Evolutionary conservation across 1,284 basidiomycete genomes (phyloP), one percentile per base, ranked within the genome.

Genomic region (Puccinia polysora): DNA sequence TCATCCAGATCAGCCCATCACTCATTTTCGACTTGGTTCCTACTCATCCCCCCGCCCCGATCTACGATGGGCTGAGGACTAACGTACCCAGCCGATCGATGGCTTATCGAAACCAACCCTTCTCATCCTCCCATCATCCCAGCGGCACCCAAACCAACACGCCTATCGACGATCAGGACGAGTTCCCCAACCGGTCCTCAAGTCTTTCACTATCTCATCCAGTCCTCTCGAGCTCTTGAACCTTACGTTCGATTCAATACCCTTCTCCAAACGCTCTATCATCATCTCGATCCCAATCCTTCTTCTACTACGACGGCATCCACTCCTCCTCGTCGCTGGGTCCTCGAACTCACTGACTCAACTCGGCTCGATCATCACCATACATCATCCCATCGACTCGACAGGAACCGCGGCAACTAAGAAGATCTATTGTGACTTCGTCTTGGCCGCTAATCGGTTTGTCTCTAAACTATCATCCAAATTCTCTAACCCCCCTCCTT

Each of bases 41-140:
- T n/a, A n/a, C n/a, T n/a, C n/a, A n/a, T n/a, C n/a, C n/a, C 20
- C 30, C 72, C 4, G 72, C 77, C 5, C 76, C 78, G 8, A 78
- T 80, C 75, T 79, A 79, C 59, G 76, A 77, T 30, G 79, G 78
- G 2, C 56, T 80, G 36, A 55, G 77, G 2, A 80, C 79, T 10
- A 80, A 80, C 63, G 74, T 80, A 15, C 74, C 79, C 1, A 75
- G 73, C 34, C 75, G 79, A 36, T 59, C 80, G 0, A 80, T 80
- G 79, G 62, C 73, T 15, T 80, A 73, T 65, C 73, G 76, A 1
- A 76, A 77, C 38, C 23, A 32, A 3, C 77, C 78, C 1, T 79
- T 76, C 36, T n/a, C n/a, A n/a, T n/a, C n/a, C n/a, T n/a, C n/a
- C n/a, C n/a, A n/a, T n/a, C n/a, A n/a, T n/a, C n/a, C n/a, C n/a